These are phyloP conservation scores for Colletotrichum sojae DNA, from an alignment of 2,329 filamentous ascomycete genomes.

Conservation along the genomic window DNA sequence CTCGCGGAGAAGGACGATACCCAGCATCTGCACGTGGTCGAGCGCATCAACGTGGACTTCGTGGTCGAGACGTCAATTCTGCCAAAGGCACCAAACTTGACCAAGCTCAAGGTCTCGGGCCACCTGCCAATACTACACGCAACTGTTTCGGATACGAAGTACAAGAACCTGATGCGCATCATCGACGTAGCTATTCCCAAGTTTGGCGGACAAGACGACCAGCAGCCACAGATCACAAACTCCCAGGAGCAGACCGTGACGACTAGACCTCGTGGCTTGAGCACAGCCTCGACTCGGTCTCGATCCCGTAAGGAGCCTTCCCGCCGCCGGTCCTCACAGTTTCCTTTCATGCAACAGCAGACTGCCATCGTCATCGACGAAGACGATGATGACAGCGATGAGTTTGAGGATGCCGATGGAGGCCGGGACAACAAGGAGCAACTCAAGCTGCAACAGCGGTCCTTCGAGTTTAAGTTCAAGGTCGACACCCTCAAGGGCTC, in stretches of 20 bases:
- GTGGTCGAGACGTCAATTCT: slow-evolving; percentile 96
- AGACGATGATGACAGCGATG: slow-evolving; percentile 76
- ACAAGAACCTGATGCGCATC: slow-evolving; percentile 96
- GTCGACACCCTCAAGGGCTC: slow-evolving; percentile 96
- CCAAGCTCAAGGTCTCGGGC: slow-evolving; percentile 91
- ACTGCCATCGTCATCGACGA: slow-evolving; percentile 86
- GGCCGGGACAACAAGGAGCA: slow-evolving; percentile 65
- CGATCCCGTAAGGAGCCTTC: slow-evolving; percentile 63
- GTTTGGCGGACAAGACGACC: slow-evolving; percentile 68
- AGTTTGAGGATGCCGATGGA: slow-evolving; percentile 77
- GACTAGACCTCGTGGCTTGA: slow-evolving; percentile 61
- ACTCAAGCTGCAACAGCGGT: slow-evolving; percentile 85
- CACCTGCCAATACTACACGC: slow-evolving; percentile 94
- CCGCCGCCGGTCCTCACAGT: slow-evolving; percentile 76
- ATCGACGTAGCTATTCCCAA: slow-evolving; percentile 96
- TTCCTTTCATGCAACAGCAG: slow-evolving; percentile 79
- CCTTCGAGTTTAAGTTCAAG: slow-evolving; percentile 96
- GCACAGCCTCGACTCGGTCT: slow-evolving; percentile 61
- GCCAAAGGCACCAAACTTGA: slow-evolving; percentile 94
- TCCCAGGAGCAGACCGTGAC: slow-evolving; percentile 44
- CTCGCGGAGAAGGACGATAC: slow-evolving; percentile 77
- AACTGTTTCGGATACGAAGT: slow-evolving; percentile 93
- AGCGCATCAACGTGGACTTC: slow-evolving; percentile 98
- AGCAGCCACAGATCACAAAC: slow-evolving; percentile 41
- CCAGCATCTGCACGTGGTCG: slow-evolving; percentile 88